These are phyloP conservation scores for Trypethelium eluteriae DNA, from an alignment of 495 filamentous ascomycete species.

Conservation along the genomic window DNA sequence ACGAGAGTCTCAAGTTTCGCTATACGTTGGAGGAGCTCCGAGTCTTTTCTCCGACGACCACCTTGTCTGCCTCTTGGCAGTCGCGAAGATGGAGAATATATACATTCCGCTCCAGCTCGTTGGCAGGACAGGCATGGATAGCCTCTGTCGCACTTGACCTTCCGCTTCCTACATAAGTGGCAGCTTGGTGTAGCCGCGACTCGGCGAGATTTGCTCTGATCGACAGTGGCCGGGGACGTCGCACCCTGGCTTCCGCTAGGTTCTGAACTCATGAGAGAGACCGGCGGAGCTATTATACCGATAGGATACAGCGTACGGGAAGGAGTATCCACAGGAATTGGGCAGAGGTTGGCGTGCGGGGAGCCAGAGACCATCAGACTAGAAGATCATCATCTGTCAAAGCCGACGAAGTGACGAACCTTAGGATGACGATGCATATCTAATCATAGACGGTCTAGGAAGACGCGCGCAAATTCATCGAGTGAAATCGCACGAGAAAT, in stretches of 20 bases:
- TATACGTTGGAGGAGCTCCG: constrained; percentile 1
- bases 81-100: not conserved
- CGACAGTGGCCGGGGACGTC: not conserved
- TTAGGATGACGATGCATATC: not conserved
- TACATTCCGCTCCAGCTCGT: not conserved
- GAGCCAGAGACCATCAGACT: not conserved
- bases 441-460: not conserved
- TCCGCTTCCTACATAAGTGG: constrained; percentile 2
- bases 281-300: not conserved
- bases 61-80: constrained; percentile 5
- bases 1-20: constrained; percentile 6
- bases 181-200: not conserved
- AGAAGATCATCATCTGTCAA: not conserved
- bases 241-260: not conserved
- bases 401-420: not conserved
- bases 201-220: not conserved
- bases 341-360: no score
- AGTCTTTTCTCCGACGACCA: constrained; percentile 2
- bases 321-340: no score
- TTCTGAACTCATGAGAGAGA: not conserved
- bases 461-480: not conserved
- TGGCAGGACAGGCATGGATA: not conserved
- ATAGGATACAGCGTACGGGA: no score
- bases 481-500: not conserved
- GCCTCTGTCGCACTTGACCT: constrained; percentile 6